Evolutionary conservation across 2,329 filamentous ascomycete species (phyloP), one percentile per base, ranked within the genome.

Genomic region (Botrytis tulipae): DNA sequence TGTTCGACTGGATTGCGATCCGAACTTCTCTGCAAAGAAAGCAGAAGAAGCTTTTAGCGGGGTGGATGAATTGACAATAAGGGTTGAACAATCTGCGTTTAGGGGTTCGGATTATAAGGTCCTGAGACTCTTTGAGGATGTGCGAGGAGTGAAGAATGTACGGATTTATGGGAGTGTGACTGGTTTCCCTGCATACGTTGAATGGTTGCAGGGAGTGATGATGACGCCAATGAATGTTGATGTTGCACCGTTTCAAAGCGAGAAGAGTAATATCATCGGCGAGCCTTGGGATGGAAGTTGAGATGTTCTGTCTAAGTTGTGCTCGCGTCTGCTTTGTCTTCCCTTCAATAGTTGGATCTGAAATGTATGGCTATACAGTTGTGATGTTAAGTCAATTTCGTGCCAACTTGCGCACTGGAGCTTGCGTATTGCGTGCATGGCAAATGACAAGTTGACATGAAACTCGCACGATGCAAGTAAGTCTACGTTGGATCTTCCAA

Each of bases 1-100:
- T 18, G 79, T 88, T 1, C 81, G 86, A 0, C 79, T 88, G 25
- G 86, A 87, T 73, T 85, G 82, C 7, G 86, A 88, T 78, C 81
- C 85, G 1, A 82, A 82, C 22, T 88, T 86, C 78, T 81, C 80
- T 5, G 75, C 75, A 4, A 74, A 76, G 40, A 80, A 85, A 63
- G 84, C 83, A 0, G 78, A 78, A 10, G 77, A 80, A n/a, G 82
- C 83, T 1, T 88, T 88, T 75, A 82, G 80, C 0, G 84, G 83
- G 2, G 80, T 82, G 0, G 84, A 87, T 62, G 83, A 82, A 71
- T 78, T 88, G 29, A 84, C 85, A 70, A 79, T 88, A n/a, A 83
- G 85, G 61, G 84, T 85, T 6, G 86, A 84, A 77, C 84, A 87
- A 77, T 79, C 83, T 2, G 82, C 82, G 77, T 85, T 81, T 76